Percentiles rank a stretch among this genome's conserved stretches.
These are phyloP conservation scores for Aeschynomene evenia DNA, from an alignment of 306 rosid species.

Conservation along the genomic window DNA sequence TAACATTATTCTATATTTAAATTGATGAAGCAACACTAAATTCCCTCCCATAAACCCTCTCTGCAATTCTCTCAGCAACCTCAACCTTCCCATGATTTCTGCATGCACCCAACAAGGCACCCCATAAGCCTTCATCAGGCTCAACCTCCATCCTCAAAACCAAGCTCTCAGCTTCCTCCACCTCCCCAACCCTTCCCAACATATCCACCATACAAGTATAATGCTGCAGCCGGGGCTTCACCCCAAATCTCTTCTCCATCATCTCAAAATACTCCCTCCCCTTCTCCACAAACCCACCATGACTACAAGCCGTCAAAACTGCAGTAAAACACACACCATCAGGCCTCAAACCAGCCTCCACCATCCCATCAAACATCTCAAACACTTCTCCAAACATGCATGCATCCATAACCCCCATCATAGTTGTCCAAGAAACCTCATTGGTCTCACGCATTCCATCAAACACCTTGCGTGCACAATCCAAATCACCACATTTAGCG, in stretches of 20 bases:
- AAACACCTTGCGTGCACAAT: constrained; percentile 51
- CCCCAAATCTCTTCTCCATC: constrained; percentile 53
- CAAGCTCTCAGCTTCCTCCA: constrained; percentile 69
- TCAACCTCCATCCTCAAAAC: constrained; percentile 51
- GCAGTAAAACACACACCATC: constrained; percentile 55
- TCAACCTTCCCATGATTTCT: constrained; percentile 60
- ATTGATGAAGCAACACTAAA: constrained; percentile 10
- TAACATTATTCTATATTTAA: no score
- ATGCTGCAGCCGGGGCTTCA: constrained; percentile 52
- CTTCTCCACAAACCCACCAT: constrained; percentile 58
- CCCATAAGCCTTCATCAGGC: constrained; percentile 59
- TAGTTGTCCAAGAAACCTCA: constrained; percentile 52
- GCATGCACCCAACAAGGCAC: constrained; percentile 62
- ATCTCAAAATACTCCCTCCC: constrained; percentile 55
- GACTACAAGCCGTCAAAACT: constrained; percentile 63
- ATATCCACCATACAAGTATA: constrained; percentile 82
- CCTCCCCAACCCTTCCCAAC: constrained; percentile 65
- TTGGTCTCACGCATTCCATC: constrained; percentile 51
- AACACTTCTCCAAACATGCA: constrained; percentile 51
- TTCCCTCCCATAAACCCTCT: constrained; percentile 36
- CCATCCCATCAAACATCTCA: constrained; percentile 55
- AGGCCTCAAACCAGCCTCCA: constrained; percentile 52
- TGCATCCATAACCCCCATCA: constrained; percentile 67
- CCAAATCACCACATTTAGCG: constrained; percentile 50
- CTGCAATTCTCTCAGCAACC: constrained; percentile 57